phyloP scores from a whole-genome alignment of 2,329 filamentous ascomycete species.

The Aspergillus aculeatinus region DNA sequence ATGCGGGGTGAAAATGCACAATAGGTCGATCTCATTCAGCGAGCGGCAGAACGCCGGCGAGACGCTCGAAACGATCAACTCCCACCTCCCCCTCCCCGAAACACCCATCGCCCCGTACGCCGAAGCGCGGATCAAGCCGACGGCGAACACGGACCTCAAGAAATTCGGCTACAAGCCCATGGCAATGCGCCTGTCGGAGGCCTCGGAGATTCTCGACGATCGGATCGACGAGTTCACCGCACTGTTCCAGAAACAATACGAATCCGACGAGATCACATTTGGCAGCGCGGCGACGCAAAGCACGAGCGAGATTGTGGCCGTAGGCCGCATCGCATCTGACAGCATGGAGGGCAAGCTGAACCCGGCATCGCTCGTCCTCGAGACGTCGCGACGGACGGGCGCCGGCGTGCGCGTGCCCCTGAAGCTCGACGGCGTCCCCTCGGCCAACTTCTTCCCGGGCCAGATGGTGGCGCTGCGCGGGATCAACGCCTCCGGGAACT shows the following conservation, averaged over 20 bases:
- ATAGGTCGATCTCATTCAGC: constrained; percentile 65
- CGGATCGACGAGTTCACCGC: constrained; percentile 84
- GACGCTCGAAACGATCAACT: constrained; percentile 78
- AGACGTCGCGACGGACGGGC: constrained; percentile 81
- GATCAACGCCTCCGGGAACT: constrained; percentile 79
- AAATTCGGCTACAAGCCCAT: constrained; percentile 91
- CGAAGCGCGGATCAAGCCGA: constrained; percentile 78
- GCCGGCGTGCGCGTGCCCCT: constrained; percentile 79
- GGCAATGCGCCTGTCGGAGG: constrained; percentile 90
- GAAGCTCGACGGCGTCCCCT: constrained; percentile 66
- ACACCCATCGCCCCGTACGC: constrained; percentile 69
- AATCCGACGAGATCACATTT: constrained; percentile 75
- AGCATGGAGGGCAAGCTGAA: constrained; percentile 82
- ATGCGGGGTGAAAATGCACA: constrained; percentile 3
- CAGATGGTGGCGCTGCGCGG: constrained; percentile 87
- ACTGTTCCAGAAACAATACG: constrained; percentile 71
- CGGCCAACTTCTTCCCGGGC: constrained; percentile 86
- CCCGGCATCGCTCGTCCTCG: constrained; percentile 77
- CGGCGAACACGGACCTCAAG: constrained; percentile 81
- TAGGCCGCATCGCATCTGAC: constrained; percentile 89
- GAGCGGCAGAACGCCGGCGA: constrained; percentile 78
- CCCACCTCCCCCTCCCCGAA: constrained; percentile 66
- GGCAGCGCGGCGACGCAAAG: constrained; percentile 83
- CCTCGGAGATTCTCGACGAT: constrained; percentile 91
- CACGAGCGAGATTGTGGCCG: constrained; percentile 81